Evolutionary conservation across 495 filamentous ascomycete species (phyloP), one percentile per base, ranked within the genome.

Genomic region (Peziza echinospora): DNA sequence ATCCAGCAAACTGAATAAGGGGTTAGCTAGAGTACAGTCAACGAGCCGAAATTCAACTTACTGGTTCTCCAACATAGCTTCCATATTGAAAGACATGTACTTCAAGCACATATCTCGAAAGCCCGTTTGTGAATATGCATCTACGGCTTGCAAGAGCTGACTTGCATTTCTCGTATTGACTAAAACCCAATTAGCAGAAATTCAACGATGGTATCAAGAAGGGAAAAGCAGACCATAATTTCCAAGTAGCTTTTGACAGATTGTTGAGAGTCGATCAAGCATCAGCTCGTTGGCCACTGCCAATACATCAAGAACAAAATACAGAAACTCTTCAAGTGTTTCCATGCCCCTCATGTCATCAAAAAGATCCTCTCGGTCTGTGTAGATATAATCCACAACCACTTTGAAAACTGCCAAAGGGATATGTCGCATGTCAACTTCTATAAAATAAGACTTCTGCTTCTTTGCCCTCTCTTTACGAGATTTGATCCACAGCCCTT

Each of bases 281-380:
- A 97, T 93, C 49, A 97, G 67, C 54, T 96, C 89, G 55, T 97
- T 82, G 7, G 84, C 82, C 28, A 84, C 78, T 46, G 75, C 78
- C 71, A 93, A 77, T 24, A 96, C 82, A 49, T 93, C 87, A 64
- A 96, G 70, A n/a, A 94, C 65, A 25, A 89, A 65, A 52, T 94
- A 84, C 8, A 86, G 70, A 49, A 93, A 85, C 43, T 82, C 76
- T 45, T 93, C 84, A 19, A 85, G 69, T 42, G 80, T 71, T 47
- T 92, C 77, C 54, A 96, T 94, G 10, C 94, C 66, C 30, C 6
- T 37, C 13, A 37, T 6, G 13, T 37, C 13, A 11, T 37, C 13
- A 4, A 43, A 21, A 1, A 19, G 16, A 43, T n/a, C 5, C 43
- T 81, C 76, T 23, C 74, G 71, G 59, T 96, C 89, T 2, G 80